Evolutionary conservation across 768 basidiomycete species (phyloP).

Genomic region (Boletus tylopilopsis): DNA sequence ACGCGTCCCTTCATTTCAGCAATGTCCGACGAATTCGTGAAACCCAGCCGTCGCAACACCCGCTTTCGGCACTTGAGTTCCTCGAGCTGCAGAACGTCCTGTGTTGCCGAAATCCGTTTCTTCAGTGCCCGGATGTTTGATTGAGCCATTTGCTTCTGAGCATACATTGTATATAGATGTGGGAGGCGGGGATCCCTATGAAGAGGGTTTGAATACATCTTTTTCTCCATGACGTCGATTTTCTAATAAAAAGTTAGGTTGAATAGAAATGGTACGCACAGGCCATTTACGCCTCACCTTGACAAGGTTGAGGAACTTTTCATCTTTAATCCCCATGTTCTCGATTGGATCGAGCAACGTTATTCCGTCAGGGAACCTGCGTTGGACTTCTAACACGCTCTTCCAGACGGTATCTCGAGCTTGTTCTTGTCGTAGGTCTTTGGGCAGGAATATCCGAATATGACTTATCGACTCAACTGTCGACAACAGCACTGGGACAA

Average conservation of each 20-base stretch:
- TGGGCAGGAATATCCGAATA: constrained; percentile 83
- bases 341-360: constrained; percentile 85
- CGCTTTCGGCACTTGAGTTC: constrained; percentile 96
- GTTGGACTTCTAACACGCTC: constrained; percentile 86
- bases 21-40: constrained; percentile 85
- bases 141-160: constrained; percentile 68
- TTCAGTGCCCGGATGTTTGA: constrained; percentile 72
- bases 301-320: constrained; percentile 83
- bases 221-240: constrained; percentile 87
- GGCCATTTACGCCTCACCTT: constrained; percentile 46
- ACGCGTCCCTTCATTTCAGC: constrained; percentile 98
- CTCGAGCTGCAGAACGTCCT: constrained; percentile 92
- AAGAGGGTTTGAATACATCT: constrained; percentile 74
- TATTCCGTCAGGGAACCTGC: constrained; percentile 85
- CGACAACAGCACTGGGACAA: constrained; percentile 84
- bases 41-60: constrained; percentile 86
- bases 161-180: constrained; percentile 75
- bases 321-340: constrained; percentile 95
- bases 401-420: constrained; percentile 86
- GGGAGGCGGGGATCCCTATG: constrained; percentile 77
- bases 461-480: constrained; percentile 85
- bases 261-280: not conserved
- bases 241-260: constrained; percentile 48
- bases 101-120: constrained; percentile 83
- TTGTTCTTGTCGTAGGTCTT: constrained; percentile 75